phyloP scores from a whole-genome alignment of 148 eudicot genomes.

The Amaranthus palmeri region DNA sequence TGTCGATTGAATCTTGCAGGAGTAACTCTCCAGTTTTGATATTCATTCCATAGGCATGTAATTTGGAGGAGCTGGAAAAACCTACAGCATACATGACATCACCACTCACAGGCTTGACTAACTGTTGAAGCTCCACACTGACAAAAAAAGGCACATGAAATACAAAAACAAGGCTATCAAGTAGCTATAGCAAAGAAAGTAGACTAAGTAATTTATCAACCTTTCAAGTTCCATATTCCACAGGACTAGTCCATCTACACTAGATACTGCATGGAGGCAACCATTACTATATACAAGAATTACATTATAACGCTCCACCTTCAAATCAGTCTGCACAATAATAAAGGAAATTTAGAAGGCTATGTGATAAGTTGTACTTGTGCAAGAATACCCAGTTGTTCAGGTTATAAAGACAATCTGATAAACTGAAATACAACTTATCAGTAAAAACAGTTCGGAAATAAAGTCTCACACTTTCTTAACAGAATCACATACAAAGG shows the following conservation, averaged over 20 bases:
- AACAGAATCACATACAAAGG: neutral
- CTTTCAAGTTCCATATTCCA: constrained; percentile 82
- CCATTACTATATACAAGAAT: constrained; percentile 73
- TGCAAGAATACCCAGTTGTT: neutral
- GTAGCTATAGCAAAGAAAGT: neutral
- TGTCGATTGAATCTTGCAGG: constrained; percentile 41
- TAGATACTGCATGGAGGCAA: constrained; percentile 75
- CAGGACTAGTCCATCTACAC: constrained; percentile 78
- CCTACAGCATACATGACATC: constrained; percentile 66
- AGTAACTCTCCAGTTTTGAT: constrained; percentile 67
- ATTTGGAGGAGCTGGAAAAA: constrained; percentile 42
- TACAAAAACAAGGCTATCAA: neutral
- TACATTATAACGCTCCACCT: constrained; percentile 56
- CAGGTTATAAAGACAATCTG: neutral
- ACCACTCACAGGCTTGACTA: constrained; percentile 60
- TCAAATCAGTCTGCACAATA: constrained; percentile 58
- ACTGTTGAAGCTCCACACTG: constrained; percentile 70
- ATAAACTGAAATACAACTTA: neutral
- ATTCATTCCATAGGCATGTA: constrained; percentile 52
- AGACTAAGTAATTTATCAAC: constrained; percentile 31
- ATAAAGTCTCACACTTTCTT: constrained; percentile 5
- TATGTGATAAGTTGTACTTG: neutral
- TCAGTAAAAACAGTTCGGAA: neutral
- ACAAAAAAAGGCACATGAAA: constrained; percentile 28
- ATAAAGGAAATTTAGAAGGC: constrained; percentile 5